Base-by-base conservation (phyloP, 148 eudicot genomes). In the Amaranthus palmeri region DNA sequence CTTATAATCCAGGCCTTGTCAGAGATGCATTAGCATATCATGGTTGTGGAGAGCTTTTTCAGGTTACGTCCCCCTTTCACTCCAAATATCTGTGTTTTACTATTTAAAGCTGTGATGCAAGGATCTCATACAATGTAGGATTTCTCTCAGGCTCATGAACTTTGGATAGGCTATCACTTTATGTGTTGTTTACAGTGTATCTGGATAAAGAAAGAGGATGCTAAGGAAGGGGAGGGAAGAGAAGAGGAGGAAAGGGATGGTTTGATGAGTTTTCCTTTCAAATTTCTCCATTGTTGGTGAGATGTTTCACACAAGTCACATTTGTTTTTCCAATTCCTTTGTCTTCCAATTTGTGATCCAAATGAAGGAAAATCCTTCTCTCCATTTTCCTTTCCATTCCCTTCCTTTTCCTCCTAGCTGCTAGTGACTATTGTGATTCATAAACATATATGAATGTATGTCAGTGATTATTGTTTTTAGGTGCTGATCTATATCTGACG, bases 31-130 rank as follows among this genome's bases (percentile, higher is more conserved):
- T 95, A 75, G 98, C 98, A 56, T 92, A 88, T 72, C 90, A 91
- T 84, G 98, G 98, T 61, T 95, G 98, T 83, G 93, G 93, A 72
- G 98, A 95, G 83, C 86, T 95, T 74, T 95, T 95, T 79, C 98
- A 95, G 97, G 98, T 95, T 63, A 45, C 43, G 15, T 63, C 53
- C 8, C 49, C 57, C 18, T n/a, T 68, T 54, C 10, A 6, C 15
- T 72, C 52, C 11, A 15, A 15, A 3, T 47, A 15, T 65, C 17
- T 10, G 44, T 7, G 10, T 5, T 13, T 49, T 7, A 18, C 10
- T 47, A 8, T 3, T 68, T 11, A 13, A 61, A 15, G 9, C 10
- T 47, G n/a, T 25, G 50, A 47, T 66, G 18, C 55, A 56, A 1
- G 17, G 47, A 52, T 54, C 5, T 13, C 43, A 15, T 65, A 8